Conservation (phyloP, 768 basidiomycete genomes). For the Amylocystis lapponica region DNA sequence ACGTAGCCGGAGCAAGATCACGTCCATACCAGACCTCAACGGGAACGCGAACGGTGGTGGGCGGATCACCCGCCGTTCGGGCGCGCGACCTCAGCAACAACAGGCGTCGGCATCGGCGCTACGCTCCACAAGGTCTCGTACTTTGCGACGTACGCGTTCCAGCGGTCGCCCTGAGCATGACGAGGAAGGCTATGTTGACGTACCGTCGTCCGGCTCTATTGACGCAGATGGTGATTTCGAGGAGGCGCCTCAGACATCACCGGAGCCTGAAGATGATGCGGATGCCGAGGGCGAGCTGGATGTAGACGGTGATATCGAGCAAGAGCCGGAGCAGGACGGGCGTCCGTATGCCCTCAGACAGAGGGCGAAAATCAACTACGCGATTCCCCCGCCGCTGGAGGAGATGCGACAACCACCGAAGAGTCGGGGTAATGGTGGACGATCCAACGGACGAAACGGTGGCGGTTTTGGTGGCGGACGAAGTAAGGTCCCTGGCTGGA, state of each 20-base stretch:
- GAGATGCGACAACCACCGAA: conserved; percentile 49
- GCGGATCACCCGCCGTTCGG: conserved; percentile 23
- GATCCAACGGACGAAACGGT: conserved; percentile 29
- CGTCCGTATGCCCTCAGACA: conserved; percentile 63
- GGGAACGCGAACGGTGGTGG: conserved; percentile 18
- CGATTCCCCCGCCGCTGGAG: conserved; percentile 76
- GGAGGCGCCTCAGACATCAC: conserved; percentile 39
- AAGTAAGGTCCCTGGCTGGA: conserved; percentile 63
- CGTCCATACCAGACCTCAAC: conserved; percentile 14
- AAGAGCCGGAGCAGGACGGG: conserved; percentile 43
- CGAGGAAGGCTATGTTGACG: conserved; percentile 46
- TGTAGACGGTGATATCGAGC: conserved; percentile 38
- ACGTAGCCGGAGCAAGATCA: conserved; percentile 34
- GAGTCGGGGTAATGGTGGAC: conserved; percentile 13
- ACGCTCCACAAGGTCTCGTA: conserved; percentile 14
- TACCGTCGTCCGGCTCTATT: conserved; percentile 45
- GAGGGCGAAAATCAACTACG: conserved; percentile 67
- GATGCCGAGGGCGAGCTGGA: conserved; percentile 37
- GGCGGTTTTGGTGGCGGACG: conserved; percentile 28
- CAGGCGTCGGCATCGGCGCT: conserved; percentile 20
- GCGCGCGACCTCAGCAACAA: conserved; percentile 12
- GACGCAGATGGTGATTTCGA: conserved; percentile 54
- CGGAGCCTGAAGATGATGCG: conserved; percentile 32
- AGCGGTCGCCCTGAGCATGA: conserved; percentile 29
- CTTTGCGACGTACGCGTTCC: conserved; percentile 19